Evolutionary conservation across 768 basidiomycete genomes (phyloP), one percentile per base, ranked within the genome.

Genomic region (Lactarius vividus): DNA sequence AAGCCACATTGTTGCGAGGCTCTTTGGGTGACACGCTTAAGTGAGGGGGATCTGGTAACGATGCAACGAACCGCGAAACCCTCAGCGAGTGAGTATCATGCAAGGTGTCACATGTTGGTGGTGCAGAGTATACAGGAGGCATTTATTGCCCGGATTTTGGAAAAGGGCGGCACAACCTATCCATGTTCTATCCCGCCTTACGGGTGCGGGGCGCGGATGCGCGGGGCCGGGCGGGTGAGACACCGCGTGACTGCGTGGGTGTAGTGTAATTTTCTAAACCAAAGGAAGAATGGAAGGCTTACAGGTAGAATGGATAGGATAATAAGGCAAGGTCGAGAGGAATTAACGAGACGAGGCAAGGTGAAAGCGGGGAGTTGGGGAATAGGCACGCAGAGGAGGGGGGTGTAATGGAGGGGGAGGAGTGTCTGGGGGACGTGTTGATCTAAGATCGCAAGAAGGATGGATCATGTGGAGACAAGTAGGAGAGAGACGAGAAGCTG

Each of bases 371-470:
- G 13, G 23, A 35, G 35, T 35, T 10, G 9, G 10, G 35, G 35
- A 7, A 13, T 37, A 37, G 35, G 35, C 11, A 13, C 11, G 35
- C 11, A 37, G 35, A 33, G 33, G 33, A 33, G 33, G 8, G 33
- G 33, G 33, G 33, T 8, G 33, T 8, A 57, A 57, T 57, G 1
- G 0, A 1, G 16, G 28, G 33, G 16, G 16, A 1, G n/a, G 37
- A 37, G 61, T 62, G 55, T 52, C 65, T 1, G 60, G 26, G 64
- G 65, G 49, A 33, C 55, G 13, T 0, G 0, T 3, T 0, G 54
- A 65, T 61, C 64, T 55, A 6, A 65, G 65, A 65, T 65, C 28
- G n/a, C 10, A 20, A 13, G 23, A 28, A 37, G 37, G 23, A 29
- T 13, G 49, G 40, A n/a, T 7, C 59, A 61, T 57, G 59, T 56